Evolutionary conservation across 1,284 basidiomycete genomes (phyloP), one percentile per base, ranked within the genome.

Genomic region (Leccinum variabile): DNA sequence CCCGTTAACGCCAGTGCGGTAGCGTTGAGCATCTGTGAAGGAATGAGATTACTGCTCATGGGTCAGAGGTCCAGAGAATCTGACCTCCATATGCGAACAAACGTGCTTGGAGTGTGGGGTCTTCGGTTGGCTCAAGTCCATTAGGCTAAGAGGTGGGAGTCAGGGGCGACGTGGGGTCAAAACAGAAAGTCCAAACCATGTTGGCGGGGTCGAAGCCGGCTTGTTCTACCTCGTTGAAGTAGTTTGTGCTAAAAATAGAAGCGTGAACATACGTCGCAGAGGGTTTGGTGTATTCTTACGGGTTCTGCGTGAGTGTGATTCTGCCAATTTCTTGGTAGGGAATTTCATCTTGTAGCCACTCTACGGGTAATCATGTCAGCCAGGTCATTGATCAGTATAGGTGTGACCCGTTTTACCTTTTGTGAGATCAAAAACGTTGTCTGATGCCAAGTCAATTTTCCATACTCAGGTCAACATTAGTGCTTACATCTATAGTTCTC

Each of bases 51-150:
- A 5, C 33, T 22, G 28, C 25, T 2, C 16, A 56, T 3, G 53
- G 10, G 5, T 3, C 2, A n/a, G 41, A 28, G 13, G 7, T 30
- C 14, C 9, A 3, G 2, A 39, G 2, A 56, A 9, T 59, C 60
- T 44, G 6, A 69, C 68, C 67, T 18, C 56, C 65, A 2, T 80
- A 81, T 10, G 78, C 74, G 68, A 80, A 81, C n/a, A 80, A 71
- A 54, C 79, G 77, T 16, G 75, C 72, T 67, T 81, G 79, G 39
- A 80, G 75, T 14, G 76, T 75, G 0, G 78, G 80, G 65, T 81
- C 80, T 50, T 74, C 72, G 1, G 69, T 69, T 5, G 79, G 71
- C 65, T 78, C 80, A n/a, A 72, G 59, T 46, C 69, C 35, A 55
- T 64, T 60, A 7, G 70, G 66, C 65, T 69, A 33, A 55, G 46